Evolutionary conservation across 2,329 filamentous ascomycete genomes (phyloP).

Genomic region (Aureobasidium sp.): DNA sequence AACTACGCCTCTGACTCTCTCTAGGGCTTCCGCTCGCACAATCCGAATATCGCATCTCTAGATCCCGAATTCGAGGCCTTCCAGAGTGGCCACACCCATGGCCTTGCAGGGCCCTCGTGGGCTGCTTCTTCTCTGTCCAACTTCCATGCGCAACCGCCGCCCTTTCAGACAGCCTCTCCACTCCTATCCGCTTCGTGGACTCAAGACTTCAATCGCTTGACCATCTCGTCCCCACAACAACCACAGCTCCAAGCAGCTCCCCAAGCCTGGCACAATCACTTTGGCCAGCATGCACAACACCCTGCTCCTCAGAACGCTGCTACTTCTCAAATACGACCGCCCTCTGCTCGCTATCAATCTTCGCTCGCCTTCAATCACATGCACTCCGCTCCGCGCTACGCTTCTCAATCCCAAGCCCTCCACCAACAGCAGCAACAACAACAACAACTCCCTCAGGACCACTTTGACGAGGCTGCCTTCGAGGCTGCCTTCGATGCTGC

Average conservation of each 20-base stretch:
- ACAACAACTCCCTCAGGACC: conserved; percentile 21
- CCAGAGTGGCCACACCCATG: conserved; percentile 44
- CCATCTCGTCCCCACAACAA: conserved; percentile 39
- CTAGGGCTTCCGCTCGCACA: conserved; percentile 57
- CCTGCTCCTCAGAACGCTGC: neutral
- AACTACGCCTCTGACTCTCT: neutral
- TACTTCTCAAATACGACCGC: conserved; percentile 22
- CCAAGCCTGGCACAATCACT: conserved; percentile 28
- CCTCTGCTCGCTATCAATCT: neutral
- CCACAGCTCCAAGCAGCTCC: conserved; percentile 35
- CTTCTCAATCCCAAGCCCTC: neutral
- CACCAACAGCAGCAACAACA: conserved; percentile 23
- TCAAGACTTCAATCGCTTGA: conserved; percentile 43
- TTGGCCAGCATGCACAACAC: conserved; percentile 31
- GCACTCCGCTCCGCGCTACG: neutral
- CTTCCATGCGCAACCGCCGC: conserved; percentile 20
- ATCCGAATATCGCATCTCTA: conserved; percentile 47
- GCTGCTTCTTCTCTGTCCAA: conserved; percentile 30
- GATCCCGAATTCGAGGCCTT: conserved; percentile 66
- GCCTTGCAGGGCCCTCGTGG: conserved; percentile 27
- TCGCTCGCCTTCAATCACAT: neutral
- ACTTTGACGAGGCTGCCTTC: conserved; percentile 51
- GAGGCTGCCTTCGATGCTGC: conserved; percentile 48
- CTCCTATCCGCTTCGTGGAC: conserved; percentile 32
- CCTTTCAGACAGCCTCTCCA: conserved; percentile 29